Conservation (phyloP, 129 eudicot species). For the Saussurea involucrata region DNA sequence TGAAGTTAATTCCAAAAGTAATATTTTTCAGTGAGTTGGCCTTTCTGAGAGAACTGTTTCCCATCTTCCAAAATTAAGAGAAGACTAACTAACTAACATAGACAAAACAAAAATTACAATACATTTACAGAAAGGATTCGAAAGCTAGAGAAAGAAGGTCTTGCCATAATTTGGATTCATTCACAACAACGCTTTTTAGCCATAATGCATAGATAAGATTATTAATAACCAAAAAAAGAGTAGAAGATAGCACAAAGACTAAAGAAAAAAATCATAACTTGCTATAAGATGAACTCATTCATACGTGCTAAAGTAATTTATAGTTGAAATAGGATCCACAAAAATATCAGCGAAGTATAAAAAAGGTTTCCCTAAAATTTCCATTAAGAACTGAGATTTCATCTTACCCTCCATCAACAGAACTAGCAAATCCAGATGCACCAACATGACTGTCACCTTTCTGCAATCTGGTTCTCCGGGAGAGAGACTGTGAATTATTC, state of each 20-base stretch:
- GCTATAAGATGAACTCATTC: neutral
- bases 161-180: neutral
- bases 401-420: slow-evolving; percentile 85
- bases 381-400: slow-evolving; percentile 9
- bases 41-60: neutral
- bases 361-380: neutral
- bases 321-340: neutral
- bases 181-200: neutral
- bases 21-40: neutral
- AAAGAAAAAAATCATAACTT: neutral
- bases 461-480: slow-evolving; percentile 76
- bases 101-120: neutral
- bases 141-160: neutral
- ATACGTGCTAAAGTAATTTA: neutral
- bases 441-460: slow-evolving; percentile 69
- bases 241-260: neutral
- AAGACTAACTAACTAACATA: neutral
- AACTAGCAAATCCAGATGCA: slow-evolving; percentile 54
- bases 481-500: slow-evolving; percentile 72
- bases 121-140: neutral
- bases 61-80: neutral
- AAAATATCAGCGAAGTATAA: neutral
- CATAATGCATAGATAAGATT: neutral
- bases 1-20: too few relatives aligned
- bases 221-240: neutral